Base-by-base conservation (phyloP, 2,329 filamentous ascomycete species). In the Claviceps digitariae region DNA sequence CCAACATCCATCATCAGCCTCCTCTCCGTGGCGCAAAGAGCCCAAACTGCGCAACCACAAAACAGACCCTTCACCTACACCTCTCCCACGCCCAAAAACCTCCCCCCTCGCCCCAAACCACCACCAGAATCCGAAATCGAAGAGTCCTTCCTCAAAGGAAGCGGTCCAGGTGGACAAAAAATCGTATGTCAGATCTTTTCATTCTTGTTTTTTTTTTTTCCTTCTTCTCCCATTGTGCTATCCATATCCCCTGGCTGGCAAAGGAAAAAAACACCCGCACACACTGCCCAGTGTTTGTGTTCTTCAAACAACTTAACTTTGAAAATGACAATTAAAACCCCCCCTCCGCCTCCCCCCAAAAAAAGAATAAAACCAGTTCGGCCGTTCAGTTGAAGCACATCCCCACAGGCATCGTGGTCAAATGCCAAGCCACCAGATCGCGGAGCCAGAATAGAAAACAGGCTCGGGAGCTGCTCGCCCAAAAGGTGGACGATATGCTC, bases 331-430 rank as follows among this genome's bases (percentile, higher is more conserved):
- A n/a, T 5, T 20, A 47, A 47, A 47, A 15, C 13, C n/a, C n/a
- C n/a, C n/a, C n/a, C n/a, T n/a, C n/a, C n/a, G n/a, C n/a, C n/a
- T n/a, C n/a, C n/a, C n/a, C n/a, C n/a, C n/a, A n/a, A n/a, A n/a
- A n/a, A n/a, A n/a, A 84, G 85, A 98, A 98, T 72, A 98, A 98
- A 81, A 98, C 93, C 27, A 90, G 84, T 59, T 96, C 88, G 0
- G 91, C 91, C 40, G 91, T 96, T 2, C 93, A 98, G 67, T 76
- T 98, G 38, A 93, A 85, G 60, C 93, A 98, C 68, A 72, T 86
- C 17, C 89, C 91, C 6, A 95, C 90, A 0, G 91, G 91, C 56
- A 82, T 96, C 52, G 90, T 97, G 15, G 81, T 98, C 57, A 98
- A 98, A 72, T 91, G 82, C 53, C 93, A 98, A 70, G 89, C 85